Evolutionary conservation across 257 asterid species (phyloP), one percentile per base, ranked within the genome.

Genomic region (Nicotiana knightiana): DNA sequence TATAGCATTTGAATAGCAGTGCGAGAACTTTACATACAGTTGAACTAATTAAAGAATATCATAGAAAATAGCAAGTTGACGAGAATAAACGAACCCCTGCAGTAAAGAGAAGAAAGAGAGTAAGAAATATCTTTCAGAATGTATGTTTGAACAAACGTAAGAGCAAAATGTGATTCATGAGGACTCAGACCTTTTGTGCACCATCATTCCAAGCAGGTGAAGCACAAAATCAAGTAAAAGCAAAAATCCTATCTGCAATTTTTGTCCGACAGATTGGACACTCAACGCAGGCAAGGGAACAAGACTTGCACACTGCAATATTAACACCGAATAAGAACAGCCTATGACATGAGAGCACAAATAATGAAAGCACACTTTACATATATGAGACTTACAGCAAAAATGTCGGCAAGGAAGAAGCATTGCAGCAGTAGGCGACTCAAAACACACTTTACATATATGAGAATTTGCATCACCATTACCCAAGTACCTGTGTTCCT

Each of bases 401-500:
- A 95, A 95, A 90, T 95, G 99, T 76, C 99, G 97, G 88, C 99
- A 95, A 8, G 99, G 99, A 33, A 95, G 97, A 87, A 95, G 98
- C 99, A 95, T 93, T 3, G 98, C 90, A 82, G 98, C 93, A 57
- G 99, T 85, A 62, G 98, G 86, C n/a, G 94, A 93, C 86, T 95
- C 99, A 79, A 95, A 95, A 86, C 99, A 95, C 67, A 95, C 93
- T 93, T 93, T 95, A 89, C 99, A 95, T 43, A 87, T 90, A 80
- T 93, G 98, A 70, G 97, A 92, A 86, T 91, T 90, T 73, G 91
- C 88, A 89, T 93, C 97, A 84, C 91, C 94, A 84, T 91, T 95
- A 83, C 94, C 93, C 83, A 59, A 59, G 89, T 88, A 89, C 86
- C 81, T 86, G 48, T 86, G 97, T 86, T 95, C 99, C 88, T 93